Evolutionary conservation across 1,139 yeast genomes (phyloP), one percentile per base, ranked within the genome.

Genomic region (Candida tunisiensis): DNA sequence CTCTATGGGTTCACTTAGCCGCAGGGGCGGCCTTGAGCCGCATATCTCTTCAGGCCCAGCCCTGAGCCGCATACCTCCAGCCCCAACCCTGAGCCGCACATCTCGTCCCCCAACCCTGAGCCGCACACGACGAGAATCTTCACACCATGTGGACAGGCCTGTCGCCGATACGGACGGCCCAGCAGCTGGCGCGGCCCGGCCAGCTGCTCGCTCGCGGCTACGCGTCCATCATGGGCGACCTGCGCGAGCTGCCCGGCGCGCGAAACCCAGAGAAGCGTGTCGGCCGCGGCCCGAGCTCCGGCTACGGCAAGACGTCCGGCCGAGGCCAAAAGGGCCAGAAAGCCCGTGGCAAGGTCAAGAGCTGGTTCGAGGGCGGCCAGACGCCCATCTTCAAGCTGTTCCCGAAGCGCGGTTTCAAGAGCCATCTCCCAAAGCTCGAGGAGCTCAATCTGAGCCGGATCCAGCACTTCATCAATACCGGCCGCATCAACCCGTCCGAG

Each of bases 271-370:
- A 53, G 45, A 82, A 75, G 47, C 67, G 95, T 52, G 63, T 88
- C 18, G 98, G 99, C 51, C 73, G 99, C 59, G 98, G 98, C 56
- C 93, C 94, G 21, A 88, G 93, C 19, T 75, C 93, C 25, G 93
- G 93, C 13, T 42, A 53, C 28, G 64, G 99, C 58, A 83, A 85
- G 54, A 88, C 96, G 2, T 72, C 96, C 3, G 93, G 94, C 27
- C 69, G 98, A 51, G 99, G 99, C 61, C 94, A 82, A 48, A 91
- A 85, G 57, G 99, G 99, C 69, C 98, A 88, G 52, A 85, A 85
- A 57, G 95, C 96, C 9, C 70, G 96, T 55, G 80, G 88, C 20
- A 69, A 74, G 29, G 91, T 85, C 14, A 88, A 85, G 33, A 69
- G 77, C 36, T 82, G 93, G 88, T 80, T 85, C 50, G 98, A 88